These are phyloP conservation scores for Penicillium maclennaniae DNA, from an alignment of 495 filamentous ascomycete species.

Conservation along the genomic window DNA sequence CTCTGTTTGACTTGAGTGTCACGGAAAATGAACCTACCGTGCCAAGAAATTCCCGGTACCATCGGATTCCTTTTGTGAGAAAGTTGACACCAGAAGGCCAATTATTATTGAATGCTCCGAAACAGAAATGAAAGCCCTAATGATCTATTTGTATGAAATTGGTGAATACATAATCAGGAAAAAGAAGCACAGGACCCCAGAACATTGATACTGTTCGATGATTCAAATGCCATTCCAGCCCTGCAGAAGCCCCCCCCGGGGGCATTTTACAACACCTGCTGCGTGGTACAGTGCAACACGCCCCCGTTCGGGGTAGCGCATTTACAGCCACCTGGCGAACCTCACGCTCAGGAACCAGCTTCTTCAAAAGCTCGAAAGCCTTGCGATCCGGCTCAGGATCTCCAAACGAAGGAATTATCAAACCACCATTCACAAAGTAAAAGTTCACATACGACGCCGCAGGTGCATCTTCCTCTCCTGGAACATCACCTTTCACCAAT, in stretches of 20 bases:
- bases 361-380: slow-evolving; percentile 24
- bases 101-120: neutral
- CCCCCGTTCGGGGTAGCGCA: slow-evolving; percentile 29
- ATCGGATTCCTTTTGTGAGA: neutral
- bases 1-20: too few relatives aligned
- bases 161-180: neutral
- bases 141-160: neutral
- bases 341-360: slow-evolving; percentile 24
- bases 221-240: neutral
- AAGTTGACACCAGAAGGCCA: neutral
- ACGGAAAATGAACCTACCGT: too few relatives aligned
- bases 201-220: neutral
- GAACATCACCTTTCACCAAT: slow-evolving; percentile 15
- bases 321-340: slow-evolving; percentile 26
- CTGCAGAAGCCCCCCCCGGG: neutral
- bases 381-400: slow-evolving; percentile 22
- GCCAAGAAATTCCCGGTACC: neutral
- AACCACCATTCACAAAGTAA: slow-evolving; percentile 32
- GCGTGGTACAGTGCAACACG: slow-evolving; percentile 34
- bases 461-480: slow-evolving; percentile 19
- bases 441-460: slow-evolving; percentile 38
- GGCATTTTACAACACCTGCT: slow-evolving; percentile 29
- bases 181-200: neutral
- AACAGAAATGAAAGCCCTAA: neutral
- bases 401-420: slow-evolving; percentile 35